Evolutionary conservation across 148 eudicot species (phyloP).

Genomic region (Dysphania ambrosioides): DNA sequence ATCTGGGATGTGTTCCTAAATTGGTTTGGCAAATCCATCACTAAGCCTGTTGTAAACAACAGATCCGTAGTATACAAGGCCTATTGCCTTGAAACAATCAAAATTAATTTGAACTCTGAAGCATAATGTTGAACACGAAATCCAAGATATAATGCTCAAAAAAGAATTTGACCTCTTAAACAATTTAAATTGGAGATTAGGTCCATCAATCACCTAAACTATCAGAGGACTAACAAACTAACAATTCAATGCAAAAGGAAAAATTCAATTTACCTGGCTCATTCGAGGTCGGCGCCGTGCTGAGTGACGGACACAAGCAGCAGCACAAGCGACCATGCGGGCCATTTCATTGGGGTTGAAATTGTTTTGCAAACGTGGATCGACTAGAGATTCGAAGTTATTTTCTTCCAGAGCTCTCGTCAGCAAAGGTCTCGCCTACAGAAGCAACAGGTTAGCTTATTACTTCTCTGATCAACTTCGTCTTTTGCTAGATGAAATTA

Average conservation of each 20-base stretch:
- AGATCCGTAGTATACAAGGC: too few species aligned
- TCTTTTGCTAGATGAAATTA: neutral
- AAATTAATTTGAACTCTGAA: too few species aligned
- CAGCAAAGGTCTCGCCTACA: constrained; percentile 89
- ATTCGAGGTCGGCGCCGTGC: constrained; percentile 79
- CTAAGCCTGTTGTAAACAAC: too few species aligned
- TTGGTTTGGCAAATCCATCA: too few species aligned
- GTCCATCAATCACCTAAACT: neutral
- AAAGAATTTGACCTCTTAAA: neutral
- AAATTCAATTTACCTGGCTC: constrained; percentile 68
- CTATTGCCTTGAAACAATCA: too few species aligned
- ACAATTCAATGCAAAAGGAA: neutral
- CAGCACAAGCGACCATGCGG: constrained; percentile 94
- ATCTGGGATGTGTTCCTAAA: neutral
- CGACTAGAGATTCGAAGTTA: constrained; percentile 66
- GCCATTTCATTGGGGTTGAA: constrained; percentile 69
- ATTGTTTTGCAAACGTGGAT: constrained; percentile 47
- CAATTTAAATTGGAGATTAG: neutral
- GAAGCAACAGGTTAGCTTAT: neutral
- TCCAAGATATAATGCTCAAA: neutral
- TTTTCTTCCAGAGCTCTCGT: constrained; percentile 82
- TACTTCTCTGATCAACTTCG: neutral
- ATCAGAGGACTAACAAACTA: too few species aligned
- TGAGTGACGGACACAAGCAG: constrained; percentile 94
- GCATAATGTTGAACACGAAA: neutral